Evolutionary conservation across 2,329 filamentous ascomycete species (phyloP).

Genomic region (Fusarium sp.): DNA sequence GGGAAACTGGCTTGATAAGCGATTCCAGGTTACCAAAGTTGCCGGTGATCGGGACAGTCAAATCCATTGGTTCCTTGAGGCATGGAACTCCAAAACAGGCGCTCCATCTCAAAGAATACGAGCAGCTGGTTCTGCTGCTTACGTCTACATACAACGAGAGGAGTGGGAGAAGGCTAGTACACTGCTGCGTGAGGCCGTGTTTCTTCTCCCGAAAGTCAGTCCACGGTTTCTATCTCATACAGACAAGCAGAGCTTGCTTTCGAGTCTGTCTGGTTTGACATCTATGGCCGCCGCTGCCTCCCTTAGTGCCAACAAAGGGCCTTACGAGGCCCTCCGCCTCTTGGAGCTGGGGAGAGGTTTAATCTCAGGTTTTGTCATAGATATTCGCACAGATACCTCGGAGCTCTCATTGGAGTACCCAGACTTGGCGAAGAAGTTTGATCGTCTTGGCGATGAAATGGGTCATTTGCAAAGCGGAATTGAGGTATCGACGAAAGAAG

Average conservation of each 20-base stretch:
- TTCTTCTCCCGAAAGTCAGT: neutral
- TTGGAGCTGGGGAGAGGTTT: neutral
- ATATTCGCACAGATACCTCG: neutral
- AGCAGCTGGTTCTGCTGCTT: neutral
- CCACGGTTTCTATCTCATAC: neutral
- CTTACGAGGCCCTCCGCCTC: fast-evolving
- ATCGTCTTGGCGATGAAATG: neutral
- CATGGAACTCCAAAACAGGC: neutral
- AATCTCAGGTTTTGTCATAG: neutral
- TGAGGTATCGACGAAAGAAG: fast-evolving
- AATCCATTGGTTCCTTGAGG: neutral
- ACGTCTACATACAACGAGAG: neutral
- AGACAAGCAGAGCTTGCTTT: neutral
- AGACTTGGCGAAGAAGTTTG: neutral
- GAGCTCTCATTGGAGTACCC: neutral
- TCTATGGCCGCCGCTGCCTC: neutral
- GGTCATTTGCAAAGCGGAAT: fast-evolving
- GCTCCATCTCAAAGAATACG: neutral
- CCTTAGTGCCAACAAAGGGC: fast-evolving
- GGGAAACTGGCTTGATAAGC: neutral
- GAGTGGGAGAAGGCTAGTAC: neutral
- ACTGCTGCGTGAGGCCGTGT: neutral
- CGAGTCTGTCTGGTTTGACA: neutral
- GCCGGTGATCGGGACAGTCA: fast-evolving
- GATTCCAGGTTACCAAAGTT: too few species aligned